Conservation (phyloP, 1,284 basidiomycete genomes). For the Cryptococcus maquisensis region DNA sequence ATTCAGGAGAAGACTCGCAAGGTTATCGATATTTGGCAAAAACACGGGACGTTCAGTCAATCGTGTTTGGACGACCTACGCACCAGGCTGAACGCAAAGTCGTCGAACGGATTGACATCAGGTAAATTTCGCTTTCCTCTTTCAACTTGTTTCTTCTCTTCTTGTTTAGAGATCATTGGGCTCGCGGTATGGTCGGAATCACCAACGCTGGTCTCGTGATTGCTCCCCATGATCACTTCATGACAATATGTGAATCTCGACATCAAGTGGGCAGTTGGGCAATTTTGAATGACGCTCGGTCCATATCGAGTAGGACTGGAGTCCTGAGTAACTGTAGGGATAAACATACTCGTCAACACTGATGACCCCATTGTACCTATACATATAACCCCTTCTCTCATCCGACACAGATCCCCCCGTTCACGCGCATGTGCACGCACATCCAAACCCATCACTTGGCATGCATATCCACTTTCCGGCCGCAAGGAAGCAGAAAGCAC, state of each 20-base stretch:
- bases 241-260: too few relatives aligned
- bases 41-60: slow-evolving; percentile 75
- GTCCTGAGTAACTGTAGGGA: neutral
- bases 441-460: slow-evolving; percentile 12
- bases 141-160: neutral
- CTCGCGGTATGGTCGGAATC: too few relatives aligned
- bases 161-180: neutral
- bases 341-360: neutral
- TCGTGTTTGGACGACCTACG: slow-evolving; percentile 37
- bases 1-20: slow-evolving; percentile 89
- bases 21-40: slow-evolving; percentile 90
- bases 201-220: too few relatives aligned
- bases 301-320: too few relatives aligned
- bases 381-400: too few relatives aligned
- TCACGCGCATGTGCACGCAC: neutral
- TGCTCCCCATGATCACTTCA: too few relatives aligned
- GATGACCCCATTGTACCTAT: too few relatives aligned
- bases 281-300: neutral
- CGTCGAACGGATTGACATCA: slow-evolving; percentile 5
- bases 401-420: too few relatives aligned
- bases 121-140: slow-evolving; percentile 11
- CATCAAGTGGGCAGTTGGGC: too few relatives aligned
- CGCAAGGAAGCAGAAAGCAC: neutral
- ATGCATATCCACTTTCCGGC: neutral
- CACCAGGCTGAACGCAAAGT: slow-evolving; percentile 6